Conservation (phyloP, 768 basidiomycete genomes). For the Lactarius pseudohatsudake region DNA sequence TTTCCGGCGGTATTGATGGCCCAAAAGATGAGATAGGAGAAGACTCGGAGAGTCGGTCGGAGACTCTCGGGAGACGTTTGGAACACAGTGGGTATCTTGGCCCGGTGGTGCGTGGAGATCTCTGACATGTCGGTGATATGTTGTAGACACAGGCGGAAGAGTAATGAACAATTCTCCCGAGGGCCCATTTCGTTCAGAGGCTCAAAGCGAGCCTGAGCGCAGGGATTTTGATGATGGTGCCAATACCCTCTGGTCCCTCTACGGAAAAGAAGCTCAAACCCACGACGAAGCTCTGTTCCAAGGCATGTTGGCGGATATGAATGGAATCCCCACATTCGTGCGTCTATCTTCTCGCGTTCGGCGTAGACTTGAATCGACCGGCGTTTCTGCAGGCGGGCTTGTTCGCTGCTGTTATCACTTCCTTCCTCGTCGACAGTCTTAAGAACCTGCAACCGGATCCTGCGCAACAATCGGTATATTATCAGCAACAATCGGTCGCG, state of each 20-base stretch:
- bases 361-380: neutral
- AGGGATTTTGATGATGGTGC: slow-evolving; percentile 15
- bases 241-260: slow-evolving; percentile 6
- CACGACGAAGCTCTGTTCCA: neutral
- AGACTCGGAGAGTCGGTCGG: no score
- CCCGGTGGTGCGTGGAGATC: neutral
- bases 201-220: neutral
- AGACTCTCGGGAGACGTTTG: no score
- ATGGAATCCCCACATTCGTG: neutral
- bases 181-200: neutral
- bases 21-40: no score
- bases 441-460: slow-evolving; percentile 2
- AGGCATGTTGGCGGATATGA: neutral
- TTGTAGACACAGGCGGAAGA: neutral
- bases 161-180: neutral
- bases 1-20: no score
- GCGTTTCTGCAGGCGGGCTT: slow-evolving; percentile 4
- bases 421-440: neutral
- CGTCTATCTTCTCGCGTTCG: neutral
- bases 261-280: neutral
- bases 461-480: neutral
- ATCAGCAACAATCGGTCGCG: neutral
- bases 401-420: slow-evolving; percentile 9
- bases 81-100: neutral
- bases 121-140: neutral